Percentiles rank a stretch among this genome's conserved stretches.
phyloP scores from a whole-genome alignment of 2,329 filamentous ascomycete species.

The Ophiostoma triangulosporum region DNA sequence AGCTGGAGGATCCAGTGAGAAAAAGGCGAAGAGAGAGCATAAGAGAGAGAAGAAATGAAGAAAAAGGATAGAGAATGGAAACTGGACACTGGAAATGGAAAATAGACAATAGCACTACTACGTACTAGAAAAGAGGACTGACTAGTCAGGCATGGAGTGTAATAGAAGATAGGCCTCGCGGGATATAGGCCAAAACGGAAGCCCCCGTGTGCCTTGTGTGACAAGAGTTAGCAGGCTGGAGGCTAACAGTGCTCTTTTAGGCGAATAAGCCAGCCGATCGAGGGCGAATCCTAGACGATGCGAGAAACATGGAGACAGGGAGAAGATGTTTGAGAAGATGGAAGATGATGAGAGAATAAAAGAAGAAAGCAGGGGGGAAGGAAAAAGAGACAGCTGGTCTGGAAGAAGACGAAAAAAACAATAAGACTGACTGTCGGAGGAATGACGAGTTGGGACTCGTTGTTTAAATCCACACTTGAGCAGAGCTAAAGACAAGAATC shows the following conservation, averaged over 20 bases:
- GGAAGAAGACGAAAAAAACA: background rate
- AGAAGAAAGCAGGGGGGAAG: background rate
- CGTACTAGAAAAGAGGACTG: background rate
- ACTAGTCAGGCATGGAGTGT: too few relatives aligned
- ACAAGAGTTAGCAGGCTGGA: background rate
- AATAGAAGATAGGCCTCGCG: too few relatives aligned
- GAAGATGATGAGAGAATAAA: background rate
- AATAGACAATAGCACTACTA: background rate
- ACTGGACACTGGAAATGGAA: background rate
- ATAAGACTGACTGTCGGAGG: background rate
- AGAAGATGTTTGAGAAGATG: background rate
- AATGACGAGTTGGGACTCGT: background rate
- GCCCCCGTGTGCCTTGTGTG: background rate
- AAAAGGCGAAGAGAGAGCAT: background rate
- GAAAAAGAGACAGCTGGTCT: background rate
- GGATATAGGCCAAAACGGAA: background rate
- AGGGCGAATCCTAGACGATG: background rate
- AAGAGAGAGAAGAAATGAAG: background rate
- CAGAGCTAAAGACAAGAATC: background rate
- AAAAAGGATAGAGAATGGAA: background rate
- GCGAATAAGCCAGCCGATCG: background rate
- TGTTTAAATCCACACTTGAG: too few relatives aligned
- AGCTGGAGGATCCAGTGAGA: background rate
- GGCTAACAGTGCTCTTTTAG: background rate
- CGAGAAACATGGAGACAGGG: background rate